Conservation (phyloP, 495 filamentous ascomycete genomes). For the Penicillium argentinense region DNA sequence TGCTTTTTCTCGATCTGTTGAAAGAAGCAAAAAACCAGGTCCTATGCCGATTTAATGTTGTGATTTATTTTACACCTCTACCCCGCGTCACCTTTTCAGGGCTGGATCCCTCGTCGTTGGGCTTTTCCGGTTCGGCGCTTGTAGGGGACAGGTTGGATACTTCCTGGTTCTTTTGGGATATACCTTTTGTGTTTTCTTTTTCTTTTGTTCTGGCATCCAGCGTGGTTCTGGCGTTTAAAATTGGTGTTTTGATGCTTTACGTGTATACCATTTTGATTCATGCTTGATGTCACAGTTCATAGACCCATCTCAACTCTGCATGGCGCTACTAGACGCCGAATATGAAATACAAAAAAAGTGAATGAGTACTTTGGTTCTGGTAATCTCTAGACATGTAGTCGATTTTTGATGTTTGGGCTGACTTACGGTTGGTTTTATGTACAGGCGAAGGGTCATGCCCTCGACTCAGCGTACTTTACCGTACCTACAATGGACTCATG, state of each 20-base stretch:
- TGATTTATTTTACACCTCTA: conserved; percentile 5
- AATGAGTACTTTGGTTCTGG: conserved; percentile 12
- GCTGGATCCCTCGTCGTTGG: conserved; percentile 38
- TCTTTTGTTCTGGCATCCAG: conserved; percentile 35
- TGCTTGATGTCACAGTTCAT: conserved; percentile 27
- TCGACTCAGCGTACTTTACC: too few relatives aligned
- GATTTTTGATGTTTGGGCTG: too few relatives aligned
- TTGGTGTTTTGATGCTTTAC: conserved; percentile 16
- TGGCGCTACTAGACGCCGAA: conserved; percentile 20
- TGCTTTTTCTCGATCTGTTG: conserved; percentile 2
- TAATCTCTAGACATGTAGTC: not conserved
- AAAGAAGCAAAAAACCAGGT: conserved; percentile 16
- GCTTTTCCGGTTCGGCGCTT: conserved; percentile 32
- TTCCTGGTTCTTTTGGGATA: conserved; percentile 5
- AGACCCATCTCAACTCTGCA: conserved; percentile 42
- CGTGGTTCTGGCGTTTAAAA: conserved; percentile 37
- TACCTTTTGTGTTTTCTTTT: conserved; percentile 15
- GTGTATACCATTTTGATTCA: conserved; percentile 36
- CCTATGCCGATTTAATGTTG: conserved; percentile 24
- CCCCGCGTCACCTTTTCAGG: conserved; percentile 31
- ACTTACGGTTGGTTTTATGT: too few relatives aligned
- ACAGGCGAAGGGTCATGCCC: too few relatives aligned
- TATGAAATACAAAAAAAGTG: conserved; percentile 30
- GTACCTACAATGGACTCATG: too few relatives aligned
- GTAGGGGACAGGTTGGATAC: conserved; percentile 28